Evolutionary conservation across 2,329 filamentous ascomycete species (phyloP), one percentile per base, ranked within the genome.

Genomic region (Paraphaeosphaeria sporulosa): DNA sequence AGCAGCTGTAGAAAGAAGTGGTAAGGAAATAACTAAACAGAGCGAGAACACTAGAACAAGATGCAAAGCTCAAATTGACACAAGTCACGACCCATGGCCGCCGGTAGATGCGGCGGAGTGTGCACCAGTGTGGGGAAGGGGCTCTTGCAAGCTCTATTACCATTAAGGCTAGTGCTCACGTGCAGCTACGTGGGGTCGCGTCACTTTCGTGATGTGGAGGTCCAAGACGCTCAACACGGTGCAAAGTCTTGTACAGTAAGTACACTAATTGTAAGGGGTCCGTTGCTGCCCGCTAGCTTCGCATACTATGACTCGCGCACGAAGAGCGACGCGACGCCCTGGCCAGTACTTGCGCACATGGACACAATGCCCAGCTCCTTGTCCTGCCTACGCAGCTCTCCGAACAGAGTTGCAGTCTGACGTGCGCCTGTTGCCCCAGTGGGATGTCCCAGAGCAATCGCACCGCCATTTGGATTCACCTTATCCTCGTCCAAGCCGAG

Each of bases 311-410:
- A 66, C 61, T 76, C 73, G 21, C 73, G 65, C 27, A 76, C 64
- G 52, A 75, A 75, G 36, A 76, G 42, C 23, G 73, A 74, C 19
- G 73, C 73, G 21, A 75, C 72, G 4, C 72, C 73, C 1, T 69
- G 65, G 1, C 73, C 73, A 30, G 73, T 76, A 48, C 72, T 75
- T 23, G 73, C 72, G 77, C 94, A 97, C 92, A 97, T 96, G 72
- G 90, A 95, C 53, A 96, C 89, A 48, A 97, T 91, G 62, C 94
- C 93, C 51, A 96, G 82, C 78, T 95, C 85, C 57, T 91, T 85
- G 4, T 89, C 86, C 61, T 86, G 86, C 68, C 91, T 79, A 78
- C 87, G 79, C 85, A 91, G 68, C 82, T 90, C 84, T 78, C 86
- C 77, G 80, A 96, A 78, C 81, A 94, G 76, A 51, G 94, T 97